These are phyloP conservation scores for Beauveria scarabaeidicola DNA, from an alignment of 2,329 filamentous ascomycete genomes.

Conservation along the genomic window DNA sequence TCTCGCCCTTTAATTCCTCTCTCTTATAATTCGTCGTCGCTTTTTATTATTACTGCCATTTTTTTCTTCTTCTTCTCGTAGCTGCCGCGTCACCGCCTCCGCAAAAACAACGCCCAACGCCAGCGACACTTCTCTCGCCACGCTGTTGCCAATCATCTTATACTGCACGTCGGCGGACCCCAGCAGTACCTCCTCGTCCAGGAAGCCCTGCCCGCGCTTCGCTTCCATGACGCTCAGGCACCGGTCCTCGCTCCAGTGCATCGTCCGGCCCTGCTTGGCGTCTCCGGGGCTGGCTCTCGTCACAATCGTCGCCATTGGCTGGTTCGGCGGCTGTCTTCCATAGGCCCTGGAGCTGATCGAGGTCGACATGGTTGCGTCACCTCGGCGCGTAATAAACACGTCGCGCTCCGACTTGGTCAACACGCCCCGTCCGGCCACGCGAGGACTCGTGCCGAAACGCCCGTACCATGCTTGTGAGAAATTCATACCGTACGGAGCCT, in stretches of 20 bases:
- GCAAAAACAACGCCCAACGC: conserved; percentile 56
- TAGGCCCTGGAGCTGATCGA: conserved; percentile 35
- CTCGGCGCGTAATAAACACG: conserved; percentile 32
- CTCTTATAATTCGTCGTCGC: not conserved
- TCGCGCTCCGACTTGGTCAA: conserved; percentile 31
- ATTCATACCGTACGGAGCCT: conserved; percentile 44
- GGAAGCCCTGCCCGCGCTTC: conserved; percentile 60
- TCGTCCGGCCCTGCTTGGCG: conserved; percentile 39
- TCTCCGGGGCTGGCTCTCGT: conserved; percentile 46
- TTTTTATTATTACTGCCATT: not conserved
- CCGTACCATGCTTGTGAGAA: conserved; percentile 40
- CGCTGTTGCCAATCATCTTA: conserved; percentile 67
- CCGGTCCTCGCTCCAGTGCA: conserved; percentile 62
- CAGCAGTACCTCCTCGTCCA: conserved; percentile 61
- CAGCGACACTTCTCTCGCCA: conserved; percentile 59
- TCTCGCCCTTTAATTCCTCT: not conserved
- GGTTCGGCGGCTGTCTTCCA: conserved; percentile 41
- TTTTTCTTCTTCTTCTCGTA: not conserved
- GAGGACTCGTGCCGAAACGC: conserved; percentile 12
- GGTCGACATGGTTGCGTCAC: conserved; percentile 29
- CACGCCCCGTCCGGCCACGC: conserved; percentile 16
- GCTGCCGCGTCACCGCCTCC: conserved; percentile 36
- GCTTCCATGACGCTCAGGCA: conserved; percentile 57
- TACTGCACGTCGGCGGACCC: conserved; percentile 48
- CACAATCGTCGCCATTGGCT: conserved; percentile 54